Evolutionary conservation across 257 asterid species (phyloP).

Genomic region (Solanum ahanhuiri): DNA sequence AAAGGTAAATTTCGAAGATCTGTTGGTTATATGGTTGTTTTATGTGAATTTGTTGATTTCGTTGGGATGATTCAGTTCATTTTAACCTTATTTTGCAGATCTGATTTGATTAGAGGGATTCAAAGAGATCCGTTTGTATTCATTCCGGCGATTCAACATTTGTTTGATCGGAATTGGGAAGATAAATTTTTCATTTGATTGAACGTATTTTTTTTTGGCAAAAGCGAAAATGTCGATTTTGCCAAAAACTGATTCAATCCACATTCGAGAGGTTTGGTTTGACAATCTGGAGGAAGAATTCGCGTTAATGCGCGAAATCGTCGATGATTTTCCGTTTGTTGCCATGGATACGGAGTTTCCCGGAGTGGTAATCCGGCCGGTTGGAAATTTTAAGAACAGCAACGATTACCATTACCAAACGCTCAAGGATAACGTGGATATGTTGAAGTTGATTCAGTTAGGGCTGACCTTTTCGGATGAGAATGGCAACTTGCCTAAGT

Average conservation of each 20-base stretch:
- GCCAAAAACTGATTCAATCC: constrained; percentile 25
- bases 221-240: constrained; percentile 26
- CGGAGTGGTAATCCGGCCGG: constrained; percentile 32
- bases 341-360: constrained; percentile 53
- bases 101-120: constrained; percentile 4
- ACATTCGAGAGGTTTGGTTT: constrained; percentile 46
- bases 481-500: constrained; percentile 27
- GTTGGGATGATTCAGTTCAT: background rate
- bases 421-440: constrained; percentile 33
- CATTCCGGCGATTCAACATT: background rate
- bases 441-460: constrained; percentile 35
- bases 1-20: background rate
- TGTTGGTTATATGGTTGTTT: background rate
- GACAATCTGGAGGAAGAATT: constrained; percentile 33
- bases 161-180: background rate
- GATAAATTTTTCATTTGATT: background rate
- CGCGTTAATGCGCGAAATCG: constrained; percentile 24
- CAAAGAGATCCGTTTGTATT: background rate
- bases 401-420: constrained; percentile 34
- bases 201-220: constrained; percentile 1
- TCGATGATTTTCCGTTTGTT: constrained; percentile 29
- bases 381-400: constrained; percentile 31
- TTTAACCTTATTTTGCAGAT: constrained; percentile 21
- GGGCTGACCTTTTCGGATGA: constrained; percentile 45
- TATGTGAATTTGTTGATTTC: background rate